Conservation (phyloP, 2,329 filamentous ascomycete species). For the Stachybotrys chartarum region DNA sequence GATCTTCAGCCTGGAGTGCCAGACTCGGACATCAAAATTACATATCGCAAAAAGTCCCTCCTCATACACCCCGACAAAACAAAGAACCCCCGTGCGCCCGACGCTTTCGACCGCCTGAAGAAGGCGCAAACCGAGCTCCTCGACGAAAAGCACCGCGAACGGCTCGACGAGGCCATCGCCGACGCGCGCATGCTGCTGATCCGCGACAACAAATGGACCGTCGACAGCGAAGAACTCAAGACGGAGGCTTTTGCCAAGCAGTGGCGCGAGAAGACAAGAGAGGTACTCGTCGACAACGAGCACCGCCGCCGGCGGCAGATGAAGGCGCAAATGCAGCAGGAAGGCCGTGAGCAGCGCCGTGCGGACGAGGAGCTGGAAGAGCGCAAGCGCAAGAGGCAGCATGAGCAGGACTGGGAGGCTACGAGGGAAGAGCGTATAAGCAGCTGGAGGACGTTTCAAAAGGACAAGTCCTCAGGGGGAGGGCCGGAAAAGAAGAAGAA, state of each 20-base stretch:
- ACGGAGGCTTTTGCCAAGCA: constrained; percentile 74
- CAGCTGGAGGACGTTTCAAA: constrained; percentile 90
- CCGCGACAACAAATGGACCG: constrained; percentile 87
- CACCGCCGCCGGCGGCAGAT: constrained; percentile 74
- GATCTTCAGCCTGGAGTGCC: constrained; percentile 93
- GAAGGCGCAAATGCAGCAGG: constrained; percentile 94
- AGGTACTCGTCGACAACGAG: constrained; percentile 90
- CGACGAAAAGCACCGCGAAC: constrained; percentile 84
- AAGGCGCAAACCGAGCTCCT: constrained; percentile 88
- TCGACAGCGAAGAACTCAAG: constrained; percentile 80
- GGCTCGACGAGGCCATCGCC: constrained; percentile 89
- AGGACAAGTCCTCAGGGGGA: constrained; percentile 49
- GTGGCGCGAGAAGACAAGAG: constrained; percentile 86
- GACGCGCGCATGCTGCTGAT: constrained; percentile 94
- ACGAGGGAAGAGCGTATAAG: constrained; percentile 85
- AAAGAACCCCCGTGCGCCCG: constrained; percentile 79
- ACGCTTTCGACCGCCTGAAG: constrained; percentile 93
- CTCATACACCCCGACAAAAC: constrained; percentile 99
- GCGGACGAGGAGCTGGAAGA: constrained; percentile 78
- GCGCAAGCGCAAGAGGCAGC: constrained; percentile 79
- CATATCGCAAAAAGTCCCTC: constrained; percentile 96
- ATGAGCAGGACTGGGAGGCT: constrained; percentile 92
- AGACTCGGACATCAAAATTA: constrained; percentile 90
- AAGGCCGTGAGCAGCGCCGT: constrained; percentile 80
- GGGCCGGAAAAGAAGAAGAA: constrained; percentile 52